These are phyloP conservation scores for Juncus inflexus DNA, from an alignment of 176 grass and related monocot species.

Conservation along the genomic window DNA sequence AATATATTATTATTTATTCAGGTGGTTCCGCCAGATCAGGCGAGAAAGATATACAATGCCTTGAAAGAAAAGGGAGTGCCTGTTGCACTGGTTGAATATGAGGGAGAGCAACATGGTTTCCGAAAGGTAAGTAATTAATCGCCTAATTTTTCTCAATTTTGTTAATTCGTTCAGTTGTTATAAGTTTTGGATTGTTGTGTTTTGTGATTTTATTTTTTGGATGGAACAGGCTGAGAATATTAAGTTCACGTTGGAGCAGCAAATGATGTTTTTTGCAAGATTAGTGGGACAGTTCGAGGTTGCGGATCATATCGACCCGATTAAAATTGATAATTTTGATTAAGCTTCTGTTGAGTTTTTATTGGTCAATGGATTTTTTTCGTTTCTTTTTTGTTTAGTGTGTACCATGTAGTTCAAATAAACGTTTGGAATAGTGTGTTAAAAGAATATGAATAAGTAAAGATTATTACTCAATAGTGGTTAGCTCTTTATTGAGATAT, in stretches of 20 bases:
- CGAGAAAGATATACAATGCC: slow-evolving; percentile 71
- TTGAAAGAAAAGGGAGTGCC: slow-evolving; percentile 80
- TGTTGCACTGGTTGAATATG: slow-evolving; percentile 93
- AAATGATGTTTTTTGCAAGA: slow-evolving; percentile 82
- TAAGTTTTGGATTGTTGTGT: too few relatives aligned
- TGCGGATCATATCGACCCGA: slow-evolving; percentile 67
- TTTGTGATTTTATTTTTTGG: slow-evolving; percentile 7
- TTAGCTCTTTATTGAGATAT: background rate
- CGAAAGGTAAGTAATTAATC: slow-evolving; percentile 48
- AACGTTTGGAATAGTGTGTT: background rate
- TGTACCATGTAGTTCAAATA: background rate
- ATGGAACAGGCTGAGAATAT: slow-evolving; percentile 77
- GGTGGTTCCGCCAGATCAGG: slow-evolving; percentile 80
- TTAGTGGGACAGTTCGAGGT: slow-evolving; percentile 71
- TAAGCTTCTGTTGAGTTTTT: slow-evolving; percentile 14
- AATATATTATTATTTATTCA: slow-evolving; percentile 16
- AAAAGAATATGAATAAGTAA: slow-evolving; percentile 24
- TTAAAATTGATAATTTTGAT: slow-evolving; percentile 89
- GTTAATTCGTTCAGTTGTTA: background rate
- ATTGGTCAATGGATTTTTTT: too few relatives aligned
- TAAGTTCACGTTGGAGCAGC: slow-evolving; percentile 89
- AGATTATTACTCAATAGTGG: background rate
- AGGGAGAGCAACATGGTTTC: slow-evolving; percentile 91
- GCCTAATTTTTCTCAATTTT: slow-evolving; percentile 6
- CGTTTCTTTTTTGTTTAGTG: background rate